Conservation (phyloP, 2,329 filamentous ascomycete genomes). For the Fusarium nisikadoi region DNA sequence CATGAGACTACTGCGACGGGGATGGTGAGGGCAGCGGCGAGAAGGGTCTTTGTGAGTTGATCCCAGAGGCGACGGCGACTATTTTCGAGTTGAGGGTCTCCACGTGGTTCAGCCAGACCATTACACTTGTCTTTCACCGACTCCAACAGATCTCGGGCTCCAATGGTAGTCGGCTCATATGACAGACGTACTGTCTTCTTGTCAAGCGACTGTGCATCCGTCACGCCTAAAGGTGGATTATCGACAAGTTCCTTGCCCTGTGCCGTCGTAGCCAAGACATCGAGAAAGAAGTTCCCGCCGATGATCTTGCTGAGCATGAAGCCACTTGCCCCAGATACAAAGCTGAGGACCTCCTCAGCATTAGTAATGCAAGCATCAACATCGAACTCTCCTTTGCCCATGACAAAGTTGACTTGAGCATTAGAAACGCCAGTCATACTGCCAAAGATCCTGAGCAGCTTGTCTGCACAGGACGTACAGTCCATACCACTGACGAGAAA, state of each 20-base stretch:
- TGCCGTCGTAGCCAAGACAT: background rate
- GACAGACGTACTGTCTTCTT: slow-evolving; percentile 47
- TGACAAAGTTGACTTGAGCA: slow-evolving; percentile 52
- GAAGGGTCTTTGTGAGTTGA: slow-evolving; percentile 47
- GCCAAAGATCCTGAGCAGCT: slow-evolving; percentile 46
- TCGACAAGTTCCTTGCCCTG: background rate
- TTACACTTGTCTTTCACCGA: slow-evolving; percentile 19
- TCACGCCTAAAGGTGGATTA: background rate
- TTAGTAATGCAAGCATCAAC: slow-evolving; percentile 41
- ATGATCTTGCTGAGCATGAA: slow-evolving; percentile 43
- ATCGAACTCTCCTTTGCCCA: slow-evolving; percentile 50
- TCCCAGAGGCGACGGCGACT: slow-evolving; percentile 47
- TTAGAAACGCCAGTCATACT: slow-evolving; percentile 45
- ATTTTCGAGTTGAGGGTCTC: slow-evolving; percentile 48
- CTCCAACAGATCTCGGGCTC: slow-evolving; percentile 46
- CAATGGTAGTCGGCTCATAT: slow-evolving; percentile 50
- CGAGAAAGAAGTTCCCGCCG: background rate
- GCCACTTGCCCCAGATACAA: slow-evolving; percentile 39
- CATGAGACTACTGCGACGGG: slow-evolving; percentile 50
- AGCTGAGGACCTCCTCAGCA: slow-evolving; percentile 32
- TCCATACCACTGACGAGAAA: slow-evolving; percentile 50
- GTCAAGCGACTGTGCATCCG: slow-evolving; percentile 36
- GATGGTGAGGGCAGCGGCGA: slow-evolving; percentile 47
- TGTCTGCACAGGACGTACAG: slow-evolving; percentile 51
- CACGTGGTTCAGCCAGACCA: slow-evolving; percentile 47